Base-by-base conservation (phyloP, 2,329 filamentous ascomycete genomes). In the Hypoxylon sp. region DNA sequence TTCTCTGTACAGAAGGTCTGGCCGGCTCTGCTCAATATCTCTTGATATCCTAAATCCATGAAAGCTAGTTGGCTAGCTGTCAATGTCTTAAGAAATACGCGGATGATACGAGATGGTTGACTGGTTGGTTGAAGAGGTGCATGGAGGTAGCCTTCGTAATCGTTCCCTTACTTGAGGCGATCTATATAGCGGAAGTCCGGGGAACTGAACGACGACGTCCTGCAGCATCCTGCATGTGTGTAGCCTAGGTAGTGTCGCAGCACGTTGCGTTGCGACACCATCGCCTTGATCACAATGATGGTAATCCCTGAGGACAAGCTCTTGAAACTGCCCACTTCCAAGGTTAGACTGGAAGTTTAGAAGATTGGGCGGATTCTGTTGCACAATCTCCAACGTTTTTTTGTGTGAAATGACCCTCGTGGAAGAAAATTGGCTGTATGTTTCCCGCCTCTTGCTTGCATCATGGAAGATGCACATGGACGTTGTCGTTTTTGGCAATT, bases 401-500 rank as follows among this genome's bases (percentile, higher is more conserved):
- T 44, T 56, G 26, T 19, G 28, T 49, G 37, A 15, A 24, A 34
- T 37, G n/a, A 24, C 20, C 30, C 37, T 32, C 15, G 37, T 37
- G 28, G 39, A 20, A 15, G 20, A 49, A 22, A 32, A 26, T 24
- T 37, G 30, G 26, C 56, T 53, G 30, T 34, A 10, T 34, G 11
- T 34, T 41, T 41, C 13, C 37, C 37, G 37, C 37, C 17, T 19
- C 37, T 37, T 43, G 53, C 44, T 22, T 51, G 50, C 49, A 57
- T 64, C 44, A 56, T 56, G 44, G 39, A 15, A 46, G 34, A 59
- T 53, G 34, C 39, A 51, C 44, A 8, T 56, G 41, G 34, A 20
- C 22, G 50, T 32, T 11, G 55, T 30, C n/a, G 46, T n/a, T 53
- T 64, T 61, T 15, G 53, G 60, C 19, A 58, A 59, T 22, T 60